These are phyloP conservation scores for Colletotrichum lindemuthianum DNA, from an alignment of 2,329 filamentous ascomycete species.

Conservation along the genomic window DNA sequence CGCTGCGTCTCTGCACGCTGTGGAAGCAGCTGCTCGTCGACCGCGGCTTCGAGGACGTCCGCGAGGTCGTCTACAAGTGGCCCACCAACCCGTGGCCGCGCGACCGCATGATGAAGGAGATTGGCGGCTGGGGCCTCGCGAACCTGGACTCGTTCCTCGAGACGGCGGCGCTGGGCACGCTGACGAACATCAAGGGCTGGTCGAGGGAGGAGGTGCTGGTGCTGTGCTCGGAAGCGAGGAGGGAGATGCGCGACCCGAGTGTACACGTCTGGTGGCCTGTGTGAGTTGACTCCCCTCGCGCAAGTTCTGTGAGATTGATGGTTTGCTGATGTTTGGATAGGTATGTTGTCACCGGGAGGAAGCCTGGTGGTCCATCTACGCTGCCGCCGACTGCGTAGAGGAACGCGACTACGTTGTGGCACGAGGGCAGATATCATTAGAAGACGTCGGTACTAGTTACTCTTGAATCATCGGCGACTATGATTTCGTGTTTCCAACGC, in stretches of 20 bases:
- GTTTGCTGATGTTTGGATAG: not conserved
- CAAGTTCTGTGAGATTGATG: not conserved
- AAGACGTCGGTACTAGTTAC: no score
- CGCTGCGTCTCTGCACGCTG: conserved; percentile 40
- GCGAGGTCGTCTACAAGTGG: conserved; percentile 45
- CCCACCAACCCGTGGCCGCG: conserved; percentile 50
- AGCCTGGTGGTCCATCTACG: not conserved
- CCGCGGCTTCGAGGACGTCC: conserved; percentile 48
- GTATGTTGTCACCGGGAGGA: conserved; percentile 23
- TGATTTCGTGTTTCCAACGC: no score
- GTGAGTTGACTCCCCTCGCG: conserved; percentile 10
- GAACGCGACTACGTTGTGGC: no score
- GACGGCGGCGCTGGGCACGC: conserved; percentile 48
- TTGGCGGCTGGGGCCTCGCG: conserved; percentile 45
- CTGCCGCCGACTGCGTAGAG: not conserved
- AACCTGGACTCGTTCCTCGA: conserved; percentile 47
- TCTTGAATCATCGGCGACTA: no score
- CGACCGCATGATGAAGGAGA: conserved; percentile 46
- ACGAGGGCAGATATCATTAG: not conserved
- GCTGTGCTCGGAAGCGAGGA: conserved; percentile 39
- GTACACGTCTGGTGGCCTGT: conserved; percentile 42
- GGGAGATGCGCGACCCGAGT: conserved; percentile 39
- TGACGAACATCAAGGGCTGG: conserved; percentile 51
- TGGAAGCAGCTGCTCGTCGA: conserved; percentile 43
- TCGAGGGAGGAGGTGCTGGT: conserved; percentile 42